Evolutionary conservation across 169 alveolate genomes (phyloP).

Genomic region (Plasmodium vivax): DNA sequence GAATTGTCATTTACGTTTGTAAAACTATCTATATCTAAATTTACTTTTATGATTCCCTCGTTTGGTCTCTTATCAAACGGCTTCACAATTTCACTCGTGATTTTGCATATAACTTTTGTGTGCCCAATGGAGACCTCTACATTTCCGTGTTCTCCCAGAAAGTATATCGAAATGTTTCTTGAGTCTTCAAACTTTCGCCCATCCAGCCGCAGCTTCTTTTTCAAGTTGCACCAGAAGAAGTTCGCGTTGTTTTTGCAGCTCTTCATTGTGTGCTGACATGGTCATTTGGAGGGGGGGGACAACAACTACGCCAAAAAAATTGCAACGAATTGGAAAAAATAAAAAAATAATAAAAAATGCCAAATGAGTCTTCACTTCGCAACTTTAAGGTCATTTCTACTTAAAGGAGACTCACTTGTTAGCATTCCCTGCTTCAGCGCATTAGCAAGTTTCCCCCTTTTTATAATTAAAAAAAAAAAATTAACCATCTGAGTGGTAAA

Average conservation of each 20-base stretch:
- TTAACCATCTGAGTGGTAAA: not conserved
- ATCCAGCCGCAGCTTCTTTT: slow-evolving; percentile 47
- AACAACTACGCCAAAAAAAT: not conserved
- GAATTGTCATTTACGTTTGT: slow-evolving; percentile 9
- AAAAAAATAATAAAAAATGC: not conserved
- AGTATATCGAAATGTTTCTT: slow-evolving; percentile 42
- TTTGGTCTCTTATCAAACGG: slow-evolving; percentile 46
- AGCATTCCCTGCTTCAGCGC: not conserved
- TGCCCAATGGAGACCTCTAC: slow-evolving; percentile 49
- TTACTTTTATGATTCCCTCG: slow-evolving; percentile 52
- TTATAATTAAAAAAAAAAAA: too few relatives aligned
- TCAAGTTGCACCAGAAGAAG: slow-evolving; percentile 47
- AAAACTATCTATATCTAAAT: slow-evolving; percentile 63
- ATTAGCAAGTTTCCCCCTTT: not conserved
- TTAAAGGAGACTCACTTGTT: not conserved
- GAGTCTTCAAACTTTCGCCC: slow-evolving; percentile 68
- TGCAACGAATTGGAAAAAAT: not conserved
- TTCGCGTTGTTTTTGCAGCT: slow-evolving; percentile 50
- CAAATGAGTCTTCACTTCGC: not conserved
- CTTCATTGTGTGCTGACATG: slow-evolving; percentile 24
- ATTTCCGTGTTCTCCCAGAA: slow-evolving; percentile 54
- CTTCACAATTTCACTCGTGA: slow-evolving; percentile 69
- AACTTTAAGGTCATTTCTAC: not conserved
- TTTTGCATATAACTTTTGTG: slow-evolving; percentile 59
- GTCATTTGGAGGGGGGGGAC: not conserved